These are phyloP conservation scores for Candida multigemmis DNA, from an alignment of 805 yeast species.

Conservation along the genomic window DNA sequence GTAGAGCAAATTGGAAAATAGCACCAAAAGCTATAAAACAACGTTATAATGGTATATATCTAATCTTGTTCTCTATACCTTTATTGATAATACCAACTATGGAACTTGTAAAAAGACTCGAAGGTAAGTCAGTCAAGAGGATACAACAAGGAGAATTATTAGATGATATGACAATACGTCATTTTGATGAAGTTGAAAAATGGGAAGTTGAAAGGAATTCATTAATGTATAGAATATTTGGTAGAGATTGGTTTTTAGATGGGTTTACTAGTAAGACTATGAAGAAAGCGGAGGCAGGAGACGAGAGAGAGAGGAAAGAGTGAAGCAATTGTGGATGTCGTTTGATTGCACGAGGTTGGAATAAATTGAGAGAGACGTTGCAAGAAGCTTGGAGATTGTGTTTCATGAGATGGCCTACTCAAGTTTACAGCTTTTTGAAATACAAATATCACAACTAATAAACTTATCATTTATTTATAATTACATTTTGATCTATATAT, in stretches of 20 bases:
- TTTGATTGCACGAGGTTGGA: too few species aligned
- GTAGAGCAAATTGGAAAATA: slow-evolving; percentile 34
- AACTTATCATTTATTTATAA: too few species aligned
- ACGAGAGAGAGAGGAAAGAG: slow-evolving; percentile 1
- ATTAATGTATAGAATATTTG: slow-evolving; percentile 28
- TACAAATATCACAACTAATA: too few species aligned
- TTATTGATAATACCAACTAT: slow-evolving; percentile 20
- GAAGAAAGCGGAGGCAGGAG: slow-evolving; percentile 5
- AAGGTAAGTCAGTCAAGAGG: slow-evolving; percentile 31
- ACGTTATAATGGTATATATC: slow-evolving; percentile 27
- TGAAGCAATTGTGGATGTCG: background rate
- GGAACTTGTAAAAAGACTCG: slow-evolving; percentile 26
- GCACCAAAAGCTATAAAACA: slow-evolving; percentile 29
- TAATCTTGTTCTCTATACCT: slow-evolving; percentile 30
- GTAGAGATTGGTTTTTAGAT: slow-evolving; percentile 32
- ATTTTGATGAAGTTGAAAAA: slow-evolving; percentile 29
- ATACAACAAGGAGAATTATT: slow-evolving; percentile 31
- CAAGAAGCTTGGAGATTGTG: too few species aligned
- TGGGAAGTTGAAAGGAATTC: slow-evolving; percentile 30
- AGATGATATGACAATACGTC: slow-evolving; percentile 21
- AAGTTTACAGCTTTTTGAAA: too few species aligned
- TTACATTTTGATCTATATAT: too few species aligned
- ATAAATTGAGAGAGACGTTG: too few species aligned
- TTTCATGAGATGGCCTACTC: too few species aligned
- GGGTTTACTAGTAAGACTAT: slow-evolving; percentile 36